Conservation (phyloP, 352 stramenopile species). For the Thalassiosira livingstoniorum region DNA sequence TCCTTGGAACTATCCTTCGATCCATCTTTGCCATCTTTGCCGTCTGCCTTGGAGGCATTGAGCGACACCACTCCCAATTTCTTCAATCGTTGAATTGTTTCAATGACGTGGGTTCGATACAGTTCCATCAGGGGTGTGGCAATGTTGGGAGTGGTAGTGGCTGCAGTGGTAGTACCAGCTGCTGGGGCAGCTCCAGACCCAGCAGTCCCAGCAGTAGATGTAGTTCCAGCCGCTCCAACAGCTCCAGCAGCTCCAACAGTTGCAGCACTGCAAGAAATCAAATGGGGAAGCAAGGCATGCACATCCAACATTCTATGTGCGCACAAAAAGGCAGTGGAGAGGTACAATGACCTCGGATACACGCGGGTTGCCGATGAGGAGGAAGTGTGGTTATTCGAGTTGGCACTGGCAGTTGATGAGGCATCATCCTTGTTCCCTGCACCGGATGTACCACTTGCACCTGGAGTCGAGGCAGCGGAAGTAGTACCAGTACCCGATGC, state of each 20-base stretch:
- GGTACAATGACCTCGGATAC: slow-evolving; percentile 84
- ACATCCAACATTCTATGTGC: slow-evolving; percentile 87
- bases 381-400: neutral
- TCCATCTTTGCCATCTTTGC: slow-evolving; percentile 9
- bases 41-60: slow-evolving; percentile 33
- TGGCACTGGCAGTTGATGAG: neutral
- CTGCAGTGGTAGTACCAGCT: slow-evolving; percentile 8
- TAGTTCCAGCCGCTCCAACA: neutral
- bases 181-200: slow-evolving; percentile 61
- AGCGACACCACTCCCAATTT: slow-evolving; percentile 61
- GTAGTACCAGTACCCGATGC: slow-evolving; percentile 81
- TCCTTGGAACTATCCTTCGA: neutral
- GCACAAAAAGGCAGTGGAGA: slow-evolving; percentile 89
- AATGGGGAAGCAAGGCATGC: slow-evolving; percentile 85
- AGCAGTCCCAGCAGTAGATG: slow-evolving; percentile 17
- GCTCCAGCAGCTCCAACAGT: neutral
- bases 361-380: slow-evolving; percentile 71
- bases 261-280: slow-evolving; percentile 73
- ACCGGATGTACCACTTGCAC: neutral
- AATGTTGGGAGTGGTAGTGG: neutral
- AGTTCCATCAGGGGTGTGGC: slow-evolving; percentile 20
- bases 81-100: slow-evolving; percentile 44
- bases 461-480: neutral
- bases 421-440: neutral
- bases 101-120: slow-evolving; percentile 26